Percentiles rank a stretch among this genome's conserved stretches.
These are phyloP conservation scores for Tetrapisispora nanseiensis DNA, from an alignment of 805 yeast genomes.

Conservation along the genomic window DNA sequence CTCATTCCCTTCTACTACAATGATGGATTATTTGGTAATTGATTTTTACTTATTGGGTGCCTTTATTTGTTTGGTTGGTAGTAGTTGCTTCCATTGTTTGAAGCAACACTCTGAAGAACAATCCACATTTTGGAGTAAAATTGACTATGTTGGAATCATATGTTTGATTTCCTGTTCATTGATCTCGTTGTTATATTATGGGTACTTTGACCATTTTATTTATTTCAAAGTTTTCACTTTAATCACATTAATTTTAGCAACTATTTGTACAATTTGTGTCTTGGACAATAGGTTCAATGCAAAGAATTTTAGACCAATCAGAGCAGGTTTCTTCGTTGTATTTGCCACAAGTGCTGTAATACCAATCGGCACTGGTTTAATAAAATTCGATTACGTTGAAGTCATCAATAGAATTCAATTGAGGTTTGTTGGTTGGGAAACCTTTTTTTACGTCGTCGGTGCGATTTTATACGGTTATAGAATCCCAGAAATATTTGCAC, in stretches of 20 bases:
- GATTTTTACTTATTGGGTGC: slow-evolving; percentile 49
- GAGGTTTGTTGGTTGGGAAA: slow-evolving; percentile 59
- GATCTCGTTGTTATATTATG: slow-evolving; percentile 40
- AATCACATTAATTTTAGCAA: slow-evolving; percentile 46
- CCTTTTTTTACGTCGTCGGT: slow-evolving; percentile 63
- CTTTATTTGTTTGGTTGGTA: slow-evolving; percentile 48
- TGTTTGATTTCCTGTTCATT: slow-evolving; percentile 56
- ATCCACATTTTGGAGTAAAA: slow-evolving; percentile 49
- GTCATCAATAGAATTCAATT: slow-evolving; percentile 47
- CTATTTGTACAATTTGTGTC: slow-evolving; percentile 53
- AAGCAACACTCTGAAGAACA: slow-evolving; percentile 56
- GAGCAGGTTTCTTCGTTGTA: slow-evolving; percentile 68
- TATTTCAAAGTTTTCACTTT: slow-evolving; percentile 24
- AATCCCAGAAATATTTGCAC: slow-evolving; percentile 57
- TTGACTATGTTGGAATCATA: slow-evolving; percentile 71
- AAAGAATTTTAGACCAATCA: slow-evolving; percentile 55
- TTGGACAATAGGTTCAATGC: slow-evolving; percentile 56
- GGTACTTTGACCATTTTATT: slow-evolving; percentile 31
- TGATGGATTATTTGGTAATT: slow-evolving; percentile 42
- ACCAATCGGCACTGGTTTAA: slow-evolving; percentile 53
- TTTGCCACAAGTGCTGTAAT: slow-evolving; percentile 71
- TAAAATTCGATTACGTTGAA: slow-evolving; percentile 40
- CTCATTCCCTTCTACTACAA: slow-evolving; percentile 29
- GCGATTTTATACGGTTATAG: slow-evolving; percentile 71
- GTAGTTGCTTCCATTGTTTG: slow-evolving; percentile 56